Conservation (phyloP, 2,329 filamentous ascomycete genomes). For the Penicillium digitatum region DNA sequence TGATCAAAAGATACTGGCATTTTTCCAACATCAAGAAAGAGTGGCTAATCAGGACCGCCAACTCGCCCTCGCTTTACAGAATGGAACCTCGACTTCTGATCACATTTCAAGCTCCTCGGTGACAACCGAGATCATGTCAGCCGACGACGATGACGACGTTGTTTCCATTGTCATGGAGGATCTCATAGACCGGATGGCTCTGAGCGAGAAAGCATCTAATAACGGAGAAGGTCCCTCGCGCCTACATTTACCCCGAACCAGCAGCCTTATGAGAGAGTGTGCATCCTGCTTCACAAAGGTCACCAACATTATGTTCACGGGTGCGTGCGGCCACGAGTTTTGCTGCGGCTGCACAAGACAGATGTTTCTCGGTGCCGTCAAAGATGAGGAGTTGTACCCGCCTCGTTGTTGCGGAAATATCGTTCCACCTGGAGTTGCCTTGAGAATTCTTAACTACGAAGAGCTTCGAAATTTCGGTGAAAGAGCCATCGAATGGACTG, state of each 20-base stretch:
- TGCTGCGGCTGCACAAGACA: constrained; percentile 7
- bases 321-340: neutral
- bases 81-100: neutral
- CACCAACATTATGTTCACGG: neutral
- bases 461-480: constrained; percentile 13
- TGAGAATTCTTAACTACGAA: constrained; percentile 4
- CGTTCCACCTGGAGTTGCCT: constrained; percentile 1
- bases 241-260: neutral
- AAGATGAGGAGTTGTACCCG: constrained; percentile 18
- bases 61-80: neutral
- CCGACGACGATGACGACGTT: neutral
- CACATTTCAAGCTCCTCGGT: neutral
- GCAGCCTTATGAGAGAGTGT: neutral
- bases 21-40: neutral
- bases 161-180: constrained; percentile 3
- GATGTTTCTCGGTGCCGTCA: constrained; percentile 15
- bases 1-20: constrained; percentile 6
- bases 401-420: constrained; percentile 17
- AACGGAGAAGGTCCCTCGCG: constrained; percentile 1
- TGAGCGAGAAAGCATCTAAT: neutral
- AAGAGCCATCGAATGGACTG: constrained; percentile 13
- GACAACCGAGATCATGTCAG: neutral
- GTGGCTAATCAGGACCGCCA: constrained; percentile 6
- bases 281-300: constrained; percentile 1
- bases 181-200: neutral